These are phyloP conservation scores for Trifolium subterraneum DNA, from an alignment of 306 rosid species.

Conservation along the genomic window DNA sequence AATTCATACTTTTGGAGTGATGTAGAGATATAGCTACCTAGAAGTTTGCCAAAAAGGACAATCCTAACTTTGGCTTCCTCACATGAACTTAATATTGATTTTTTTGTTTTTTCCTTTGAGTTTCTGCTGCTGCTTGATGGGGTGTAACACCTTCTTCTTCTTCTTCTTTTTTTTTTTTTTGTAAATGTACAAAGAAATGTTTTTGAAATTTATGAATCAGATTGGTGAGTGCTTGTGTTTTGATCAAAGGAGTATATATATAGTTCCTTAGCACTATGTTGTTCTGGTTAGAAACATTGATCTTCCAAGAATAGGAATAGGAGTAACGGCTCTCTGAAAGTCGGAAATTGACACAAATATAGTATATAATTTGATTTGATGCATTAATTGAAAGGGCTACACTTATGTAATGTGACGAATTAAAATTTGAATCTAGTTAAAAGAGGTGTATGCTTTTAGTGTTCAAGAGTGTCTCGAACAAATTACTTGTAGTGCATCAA, in stretches of 20 bases:
- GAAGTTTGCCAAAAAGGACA: conserved; percentile 45
- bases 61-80: conserved; percentile 39
- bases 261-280: neutral
- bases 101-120: conserved; percentile 34
- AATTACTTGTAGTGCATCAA: too few relatives aligned
- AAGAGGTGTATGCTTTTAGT: neutral
- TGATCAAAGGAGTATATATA: neutral
- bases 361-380: too few relatives aligned
- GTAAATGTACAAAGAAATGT: conserved; percentile 33
- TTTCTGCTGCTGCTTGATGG: conserved; percentile 31
- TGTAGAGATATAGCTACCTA: conserved; percentile 36
- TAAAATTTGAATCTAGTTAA: too few relatives aligned
- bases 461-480: neutral
- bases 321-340: too few relatives aligned
- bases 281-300: too few relatives aligned
- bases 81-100: conserved; percentile 36
- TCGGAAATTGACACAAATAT: too few relatives aligned
- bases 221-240: neutral
- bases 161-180: neutral
- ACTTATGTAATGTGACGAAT: too few relatives aligned
- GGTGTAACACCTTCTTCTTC: conserved; percentile 9
- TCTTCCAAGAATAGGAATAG: too few relatives aligned
- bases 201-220: conserved; percentile 40
- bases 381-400: neutral
- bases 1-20: conserved; percentile 18